Base-by-base conservation (phyloP, 1,284 basidiomycete species). In the Coniophora puteana region DNA sequence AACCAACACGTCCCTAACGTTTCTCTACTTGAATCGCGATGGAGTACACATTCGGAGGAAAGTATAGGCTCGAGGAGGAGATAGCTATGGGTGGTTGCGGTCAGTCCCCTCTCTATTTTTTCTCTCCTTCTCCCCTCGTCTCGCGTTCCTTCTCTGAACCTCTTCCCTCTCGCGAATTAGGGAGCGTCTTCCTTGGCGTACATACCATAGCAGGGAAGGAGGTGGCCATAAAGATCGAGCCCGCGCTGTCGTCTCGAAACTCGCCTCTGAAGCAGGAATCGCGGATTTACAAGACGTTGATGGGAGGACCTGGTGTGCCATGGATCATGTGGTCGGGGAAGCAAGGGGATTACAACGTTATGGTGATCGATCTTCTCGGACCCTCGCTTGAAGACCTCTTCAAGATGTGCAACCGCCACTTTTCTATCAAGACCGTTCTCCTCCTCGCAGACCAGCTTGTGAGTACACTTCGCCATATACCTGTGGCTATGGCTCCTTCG, bases 151-250 rank as follows among this genome's bases (percentile, higher is more conserved):
- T 16, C 28, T 20, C 25, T 31, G 8, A 41, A 36, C 46, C 50
- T 34, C 45, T 37, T 25, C 40, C 40, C 5, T 18, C 11, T 32
- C 14, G 26, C 18, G 8, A 13, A 40, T 18, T 49, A 90, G 89
- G 90, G 53, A 90, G 93, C 49, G 93, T 97, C 49, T 96, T 92
- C 66, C 79, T 93, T 50, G 93, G 93, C 45, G 89, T 94, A 38
- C 94, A 97, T 71, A 93, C 92, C 55, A 80, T 96, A 54, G 93
- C 92, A 6, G 93, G 93, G 51, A 94, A 97, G 59, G 92, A 94
- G 65, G 93, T 97, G 30, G 93, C 92, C 48, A 96, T 97, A 72
- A 97, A 97, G 70, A 78, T 97, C 43, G 93, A 97, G 65, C 90
- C 91, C 11, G 87, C 88, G 57, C 75, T 87, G 53, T 76, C 86